Evolutionary conservation across 106 monocot genomes (phyloP), one percentile per base, ranked within the genome.

Genomic region (Xerophyta viscosa): DNA sequence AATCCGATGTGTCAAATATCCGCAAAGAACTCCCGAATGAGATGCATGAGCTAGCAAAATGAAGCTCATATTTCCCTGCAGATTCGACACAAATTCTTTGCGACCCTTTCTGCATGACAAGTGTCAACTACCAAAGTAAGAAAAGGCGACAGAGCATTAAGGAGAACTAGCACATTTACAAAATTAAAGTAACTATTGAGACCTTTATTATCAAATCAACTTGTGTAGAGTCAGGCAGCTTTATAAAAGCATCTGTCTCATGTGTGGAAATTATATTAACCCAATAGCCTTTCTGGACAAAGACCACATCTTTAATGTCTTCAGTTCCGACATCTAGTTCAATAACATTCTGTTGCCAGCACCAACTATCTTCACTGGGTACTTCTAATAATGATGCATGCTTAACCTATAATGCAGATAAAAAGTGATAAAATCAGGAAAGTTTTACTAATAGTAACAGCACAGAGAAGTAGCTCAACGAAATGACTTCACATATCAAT

Each of bases 211-310:
- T 54, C 52, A 96, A 65, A 55, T 82, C 50, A 26, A 62, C 13
- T 20, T 29, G 52, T 39, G 86, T 82, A 15, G 70, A 76, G 54
- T 86, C 98, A 66, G 79, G 77, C 42, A 61, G 71, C 13, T 48
- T 47, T 20, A 98, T 77, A 49, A 68, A 79, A 50, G 79, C 76
- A 64, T 76, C 29, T 23, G 86, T 79, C 41, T 86, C 76, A 72
- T 98, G 98, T 20, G 82, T 79, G 6, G 98, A 98, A 53, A 69
- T 56, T 61, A 98, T 77, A 50, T 61, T 44, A 31, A 79, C 66
- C 89, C 78, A 82, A 37, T 77, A 98, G 60, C 98, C 98, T 69
- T 76, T 86, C 63, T 98, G 98, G 20, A 77, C 67, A 69, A 98
- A 90, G 53, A 69, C 71, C 71, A 86, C 73, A 27, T 73, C 96